phyloP scores from a whole-genome alignment of 1,139 yeast genomes.

The Magnusiomyces suaveolens region DNA sequence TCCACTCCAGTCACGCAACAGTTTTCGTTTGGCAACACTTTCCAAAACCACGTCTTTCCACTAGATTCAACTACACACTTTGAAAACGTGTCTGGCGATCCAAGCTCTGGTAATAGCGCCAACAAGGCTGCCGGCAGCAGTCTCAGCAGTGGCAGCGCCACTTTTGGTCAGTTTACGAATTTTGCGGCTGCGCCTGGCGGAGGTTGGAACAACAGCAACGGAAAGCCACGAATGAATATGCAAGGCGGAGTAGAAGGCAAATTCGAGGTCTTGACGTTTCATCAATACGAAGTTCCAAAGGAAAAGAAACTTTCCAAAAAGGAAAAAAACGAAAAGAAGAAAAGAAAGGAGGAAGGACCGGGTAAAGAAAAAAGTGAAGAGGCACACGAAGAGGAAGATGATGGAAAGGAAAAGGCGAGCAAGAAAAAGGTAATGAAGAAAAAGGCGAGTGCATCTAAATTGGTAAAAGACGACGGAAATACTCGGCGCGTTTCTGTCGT shows the following conservation, averaged over 20 bases:
- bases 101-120: background rate
- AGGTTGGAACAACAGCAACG: background rate
- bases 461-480: background rate
- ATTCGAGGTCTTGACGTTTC: conserved; percentile 14
- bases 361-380: background rate
- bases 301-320: conserved; percentile 5
- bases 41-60: conserved; percentile 15
- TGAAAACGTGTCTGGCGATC: background rate
- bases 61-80: conserved; percentile 5
- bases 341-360: conserved; percentile 7
- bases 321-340: conserved; percentile 5
- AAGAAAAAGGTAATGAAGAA: background rate
- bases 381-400: conserved; percentile 8
- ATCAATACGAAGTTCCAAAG: conserved; percentile 13
- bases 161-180: background rate
- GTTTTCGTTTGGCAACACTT: conserved; percentile 14
- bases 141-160: background rate
- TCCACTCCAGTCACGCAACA: background rate
- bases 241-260: conserved; percentile 8
- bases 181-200: background rate
- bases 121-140: background rate
- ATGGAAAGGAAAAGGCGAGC: conserved; percentile 2
- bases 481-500: conserved; percentile 9
- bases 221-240: background rate
- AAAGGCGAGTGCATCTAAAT: background rate